Evolutionary conservation across 116 monocot species (phyloP), one percentile per base, ranked within the genome.

Genomic region (Dioscorea cayenensis): DNA sequence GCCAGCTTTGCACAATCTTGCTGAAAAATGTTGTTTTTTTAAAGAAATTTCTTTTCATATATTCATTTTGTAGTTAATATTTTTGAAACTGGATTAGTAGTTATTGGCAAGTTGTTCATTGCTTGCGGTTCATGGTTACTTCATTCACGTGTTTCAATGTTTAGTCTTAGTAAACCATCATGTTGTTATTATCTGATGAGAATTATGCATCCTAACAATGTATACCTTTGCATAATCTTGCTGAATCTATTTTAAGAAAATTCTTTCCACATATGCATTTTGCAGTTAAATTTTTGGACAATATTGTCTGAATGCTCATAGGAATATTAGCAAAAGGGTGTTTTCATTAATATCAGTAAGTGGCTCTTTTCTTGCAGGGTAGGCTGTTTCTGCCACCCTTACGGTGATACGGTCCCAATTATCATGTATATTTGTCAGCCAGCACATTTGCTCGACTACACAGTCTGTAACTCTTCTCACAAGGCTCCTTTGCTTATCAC

Each of bases 351-450:
- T 55, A n/a, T 55, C 5, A 55, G 55, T 55, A 16, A 16, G 18
- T 55, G 55, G 55, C 55, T 55, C 55, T 2, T 23, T 62, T 7
- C 6, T 23, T 28, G 83, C n/a, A 65, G 87, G 10, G 69, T 52
- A 49, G 69, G 77, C 22, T 83, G 83, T 67, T 82, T 70, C 78
- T 86, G 86, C 71, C 86, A 79, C 50, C 80, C 83, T 25, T 83
- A 86, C 59, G 82, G 86, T 43, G 77, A 73, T 11, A 27, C 21
- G 48, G 76, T 79, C 14, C 82, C 82, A n/a, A 74, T 86, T 19
- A 51, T 82, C 49, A 86, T 76, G 71, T 82, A 86, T 79, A 72
- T 86, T 38, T 82, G 86, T 71, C 82, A 79, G 25, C 73, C 79
- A n/a, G 69, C 49, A 18, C 86, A 86, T 64, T 77, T 86, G 19